A percentile compares a stretch with the other conserved stretches of the same genome.
phyloP scores from a whole-genome alignment of 2,329 filamentous ascomycete species.

The Clarireedia paspali region DNA sequence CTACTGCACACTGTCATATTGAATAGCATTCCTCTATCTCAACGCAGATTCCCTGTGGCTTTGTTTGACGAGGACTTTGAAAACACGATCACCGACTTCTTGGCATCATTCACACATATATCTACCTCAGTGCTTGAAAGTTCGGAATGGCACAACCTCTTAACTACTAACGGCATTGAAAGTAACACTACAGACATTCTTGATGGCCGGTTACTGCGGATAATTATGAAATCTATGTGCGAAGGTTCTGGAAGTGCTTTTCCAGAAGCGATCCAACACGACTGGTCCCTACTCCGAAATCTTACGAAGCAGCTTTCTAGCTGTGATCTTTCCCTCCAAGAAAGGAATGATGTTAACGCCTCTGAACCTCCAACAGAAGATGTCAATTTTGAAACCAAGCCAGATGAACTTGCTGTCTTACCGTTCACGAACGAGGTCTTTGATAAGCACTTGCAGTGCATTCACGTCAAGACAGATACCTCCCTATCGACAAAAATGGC shows the following conservation, averaged over 20 bases:
- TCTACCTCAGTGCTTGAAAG: constrained; percentile 30
- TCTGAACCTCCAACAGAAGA: constrained; percentile 11
- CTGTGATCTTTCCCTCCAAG: constrained; percentile 26
- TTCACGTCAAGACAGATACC: constrained; percentile 32
- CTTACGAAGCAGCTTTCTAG: constrained; percentile 29
- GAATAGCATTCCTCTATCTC: constrained; percentile 33
- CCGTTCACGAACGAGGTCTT: constrained; percentile 41
- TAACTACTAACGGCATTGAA: constrained; percentile 17
- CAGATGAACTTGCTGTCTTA: constrained; percentile 30
- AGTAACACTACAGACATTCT: constrained; percentile 47
- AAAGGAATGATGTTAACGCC: constrained; percentile 14
- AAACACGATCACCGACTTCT: constrained; percentile 32
- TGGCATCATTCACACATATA: constrained; percentile 31
- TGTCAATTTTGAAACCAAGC: constrained; percentile 11
- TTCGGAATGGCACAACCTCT: constrained; percentile 20
- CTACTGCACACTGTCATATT: constrained; percentile 37
- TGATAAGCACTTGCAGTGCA: constrained; percentile 37
- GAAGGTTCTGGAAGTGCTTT: constrained; percentile 14
- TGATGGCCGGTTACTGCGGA: constrained; percentile 42
- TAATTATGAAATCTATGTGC: constrained; percentile 24
- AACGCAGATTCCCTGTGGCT: constrained; percentile 31
- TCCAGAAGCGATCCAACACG: constrained; percentile 14
- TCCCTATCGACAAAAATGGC: constrained; percentile 20
- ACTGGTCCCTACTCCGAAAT: constrained; percentile 21
- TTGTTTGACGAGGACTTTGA: constrained; percentile 28